phyloP scores from a whole-genome alignment of 345 rosid species.

The Trapa bicornis region DNA sequence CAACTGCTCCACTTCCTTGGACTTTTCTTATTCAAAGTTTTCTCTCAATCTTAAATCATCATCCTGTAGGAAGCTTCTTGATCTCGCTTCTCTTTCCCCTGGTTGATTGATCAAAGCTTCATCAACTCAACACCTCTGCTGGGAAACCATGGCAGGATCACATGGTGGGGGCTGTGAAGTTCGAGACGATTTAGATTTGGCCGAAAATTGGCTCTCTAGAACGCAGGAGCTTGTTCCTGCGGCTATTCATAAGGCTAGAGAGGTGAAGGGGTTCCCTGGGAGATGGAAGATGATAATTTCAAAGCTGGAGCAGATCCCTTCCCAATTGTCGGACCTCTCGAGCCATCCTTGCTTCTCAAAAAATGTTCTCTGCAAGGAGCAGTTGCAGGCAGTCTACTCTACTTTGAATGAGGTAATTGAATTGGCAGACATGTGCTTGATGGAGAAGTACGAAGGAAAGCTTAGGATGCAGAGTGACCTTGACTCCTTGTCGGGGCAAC shows the following conservation, averaged over 20 bases:
- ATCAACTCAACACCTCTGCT: constrained; percentile 7
- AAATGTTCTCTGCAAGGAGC: constrained; percentile 79
- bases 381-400: constrained; percentile 55
- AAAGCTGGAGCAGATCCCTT: constrained; percentile 75
- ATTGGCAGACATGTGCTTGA: constrained; percentile 41
- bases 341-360: constrained; percentile 92
- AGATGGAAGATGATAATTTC: constrained; percentile 82
- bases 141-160: constrained; percentile 28
- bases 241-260: constrained; percentile 45
- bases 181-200: constrained; percentile 20
- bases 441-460: constrained; percentile 76
- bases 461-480: constrained; percentile 92
- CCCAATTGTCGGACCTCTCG: constrained; percentile 62
- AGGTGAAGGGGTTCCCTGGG: constrained; percentile 55
- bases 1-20: constrained; percentile 58
- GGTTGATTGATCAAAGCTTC: constrained; percentile 17
- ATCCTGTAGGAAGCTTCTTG: constrained; percentile 11
- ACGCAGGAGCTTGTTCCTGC: constrained; percentile 63
- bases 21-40: constrained; percentile 21
- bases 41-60: constrained; percentile 18
- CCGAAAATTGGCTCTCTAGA: constrained; percentile 63
- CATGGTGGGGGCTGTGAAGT: constrained; percentile 27
- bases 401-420: constrained; percentile 25
- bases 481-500: constrained; percentile 62
- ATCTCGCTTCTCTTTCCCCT: constrained; percentile 7